Evolutionary conservation across 768 basidiomycete genomes (phyloP), one percentile per base, ranked within the genome.

Genomic region (Trametes cubensis): DNA sequence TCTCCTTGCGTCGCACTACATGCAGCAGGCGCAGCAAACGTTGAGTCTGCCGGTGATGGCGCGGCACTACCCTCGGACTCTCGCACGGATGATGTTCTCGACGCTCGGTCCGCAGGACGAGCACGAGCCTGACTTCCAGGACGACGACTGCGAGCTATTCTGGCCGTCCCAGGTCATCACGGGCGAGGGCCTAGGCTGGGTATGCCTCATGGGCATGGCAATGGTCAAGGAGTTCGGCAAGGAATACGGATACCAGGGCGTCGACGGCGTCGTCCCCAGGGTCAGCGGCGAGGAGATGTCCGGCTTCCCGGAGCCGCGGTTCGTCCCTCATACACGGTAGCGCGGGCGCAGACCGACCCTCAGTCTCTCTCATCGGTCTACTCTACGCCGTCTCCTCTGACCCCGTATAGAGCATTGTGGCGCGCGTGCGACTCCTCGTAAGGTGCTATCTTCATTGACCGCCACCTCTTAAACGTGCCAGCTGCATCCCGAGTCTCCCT

Each of bases 141-240:
- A 93, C 67, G 88, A 91, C 65, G 90, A 91, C 71, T 89, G 90
- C 65, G 91, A 92, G 69, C 77, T 93, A n/a, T 90, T 85, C 70
- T 92, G 90, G 91, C 91, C 90, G 0, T 86, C 86, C 45, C 87
- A 90, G 68, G 79, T 83, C 39, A 78, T 85, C 60, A 88, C 82
- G 30, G 89, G 89, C 45, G 88, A 90, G 72, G 91, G 91, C 51
- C 79, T 93, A 30, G 91, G 87, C 21, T 93, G 91, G 91, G 85
- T 92, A n/a, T 92, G 90, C 72, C 78, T 89, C 28, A 87, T 93
- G 85, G 90, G 90, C 67, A 89, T 88, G 71, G 87, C 90, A 42
- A 93, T 93, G 91, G 84, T 93, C 70, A 85, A 83, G 67, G 91
- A 93, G 69, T 88, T 90, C 68, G 89, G 90, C 64, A 86, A 85